Base-by-base conservation (phyloP, 495 filamentous ascomycete genomes). In the Usnea hakonensis region DNA sequence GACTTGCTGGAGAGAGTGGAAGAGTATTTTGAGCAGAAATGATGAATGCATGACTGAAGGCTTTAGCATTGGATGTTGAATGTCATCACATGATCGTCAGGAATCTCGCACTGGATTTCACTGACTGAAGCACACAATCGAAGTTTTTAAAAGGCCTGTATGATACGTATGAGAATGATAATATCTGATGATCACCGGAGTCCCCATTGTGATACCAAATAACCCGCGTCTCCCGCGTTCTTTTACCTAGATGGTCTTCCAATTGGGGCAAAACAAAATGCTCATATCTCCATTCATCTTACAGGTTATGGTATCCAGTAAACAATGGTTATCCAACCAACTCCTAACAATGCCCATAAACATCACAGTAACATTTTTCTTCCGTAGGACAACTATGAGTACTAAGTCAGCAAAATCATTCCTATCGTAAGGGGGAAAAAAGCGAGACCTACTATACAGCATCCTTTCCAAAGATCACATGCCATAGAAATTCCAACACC, bases 1-100 rank as follows among this genome's bases (percentile, higher is more conserved):
- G 87, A 94, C 53, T 76, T 97, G 19, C 72, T 96, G 4, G 89
- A 92, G 50, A 83, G 83, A 44, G 78, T 96, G 19, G 88, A 93
- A 70, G 81, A 86, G 64, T 90, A 82, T 73, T 84, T 93, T 59
- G 90, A 95, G 69, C 64, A 71, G 37, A 84, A 83, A 64, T 68
- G 48, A 54, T 17, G 26, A 33, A 32, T 40, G 44, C 33, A 16
- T 41, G 54, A 17, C 40, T 11, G 11, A 43, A 17, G 35, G 33
- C 36, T 43, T 1, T 17, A 8, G 48, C n/a, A 41, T 43, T 8
- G 19, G 46, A 50, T 13, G 19, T 14, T 33, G 58, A 53, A 37
- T 40, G 46, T 38, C 11, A 52, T 41, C 1, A 10, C 21, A 28
- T 35, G 26, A 19, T 16, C 6, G 4, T n/a, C 1, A 16, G 30